Conservation (phyloP, 352 stramenopile species). For the Globisporangium radiosum region DNA sequence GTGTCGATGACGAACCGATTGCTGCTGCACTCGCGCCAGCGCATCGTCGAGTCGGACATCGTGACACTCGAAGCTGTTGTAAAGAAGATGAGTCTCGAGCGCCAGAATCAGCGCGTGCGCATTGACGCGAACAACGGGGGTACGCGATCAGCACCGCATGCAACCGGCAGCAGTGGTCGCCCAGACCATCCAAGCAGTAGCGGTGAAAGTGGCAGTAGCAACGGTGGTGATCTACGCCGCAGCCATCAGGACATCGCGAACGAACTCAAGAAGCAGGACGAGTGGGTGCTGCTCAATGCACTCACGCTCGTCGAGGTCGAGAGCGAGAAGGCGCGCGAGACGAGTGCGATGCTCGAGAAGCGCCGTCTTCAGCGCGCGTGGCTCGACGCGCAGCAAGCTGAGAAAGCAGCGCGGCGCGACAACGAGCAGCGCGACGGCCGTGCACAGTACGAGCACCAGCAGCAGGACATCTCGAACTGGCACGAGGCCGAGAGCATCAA, state of each 20-base stretch:
- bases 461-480: slow-evolving; percentile 46
- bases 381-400: slow-evolving; percentile 46
- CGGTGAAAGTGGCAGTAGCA: neutral
- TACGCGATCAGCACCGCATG: neutral
- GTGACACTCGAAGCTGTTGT: slow-evolving; percentile 52
- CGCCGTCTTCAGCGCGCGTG: slow-evolving; percentile 54
- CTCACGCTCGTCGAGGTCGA: slow-evolving; percentile 71
- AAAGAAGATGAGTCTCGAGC: slow-evolving; percentile 58
- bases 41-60: slow-evolving; percentile 52
- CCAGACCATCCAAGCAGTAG: neutral
- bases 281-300: slow-evolving; percentile 72
- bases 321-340: slow-evolving; percentile 43
- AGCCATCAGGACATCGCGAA: slow-evolving; percentile 10
- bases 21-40: slow-evolving; percentile 41
- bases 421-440: slow-evolving; percentile 28
- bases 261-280: slow-evolving; percentile 41
- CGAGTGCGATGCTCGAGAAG: slow-evolving; percentile 33
- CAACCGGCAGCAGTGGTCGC: neutral
- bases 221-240: slow-evolving; percentile 5
- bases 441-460: slow-evolving; percentile 32
- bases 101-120: slow-evolving; percentile 17
- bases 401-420: slow-evolving; percentile 31
- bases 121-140: slow-evolving; percentile 5
- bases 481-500: slow-evolving; percentile 41
- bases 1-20: slow-evolving; percentile 43